Conservation (phyloP, 306 rosid species). For the Medicago arabica region DNA sequence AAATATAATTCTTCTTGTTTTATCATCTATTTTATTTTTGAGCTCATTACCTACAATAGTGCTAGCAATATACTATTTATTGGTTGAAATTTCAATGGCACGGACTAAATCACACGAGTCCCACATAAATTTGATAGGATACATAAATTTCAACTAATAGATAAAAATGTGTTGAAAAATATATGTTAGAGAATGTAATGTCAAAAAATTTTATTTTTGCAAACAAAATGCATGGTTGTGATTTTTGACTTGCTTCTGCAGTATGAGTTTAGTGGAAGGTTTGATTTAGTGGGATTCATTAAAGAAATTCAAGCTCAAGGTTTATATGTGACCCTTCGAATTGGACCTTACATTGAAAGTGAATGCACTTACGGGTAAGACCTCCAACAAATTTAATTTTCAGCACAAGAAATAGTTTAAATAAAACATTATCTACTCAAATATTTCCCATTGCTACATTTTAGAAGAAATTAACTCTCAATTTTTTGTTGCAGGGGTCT, state of each 20-base stretch:
- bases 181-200: no score
- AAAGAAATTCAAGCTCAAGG: conserved; percentile 82
- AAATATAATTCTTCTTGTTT: conserved; percentile 1
- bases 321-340: conserved; percentile 72
- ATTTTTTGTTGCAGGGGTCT: conserved; percentile 67
- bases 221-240: conserved; percentile 1
- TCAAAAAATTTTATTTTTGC: not conserved
- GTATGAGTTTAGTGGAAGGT: conserved; percentile 76
- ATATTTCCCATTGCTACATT: no score
- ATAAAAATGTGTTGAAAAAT: no score
- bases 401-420: not conserved
- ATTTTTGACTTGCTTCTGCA: conserved; percentile 39
- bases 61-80: no score
- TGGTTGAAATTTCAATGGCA: no score
- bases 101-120: no score
- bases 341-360: conserved; percentile 90
- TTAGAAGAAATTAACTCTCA: not conserved
- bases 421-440: no score
- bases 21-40: not conserved
- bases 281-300: conserved; percentile 67
- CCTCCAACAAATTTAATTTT: not conserved
- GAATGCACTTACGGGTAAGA: conserved; percentile 85
- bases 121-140: no score
- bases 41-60: not conserved
- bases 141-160: no score